phyloP scores from a whole-genome alignment of 306 rosid species.

The Pueraria montana region DNA sequence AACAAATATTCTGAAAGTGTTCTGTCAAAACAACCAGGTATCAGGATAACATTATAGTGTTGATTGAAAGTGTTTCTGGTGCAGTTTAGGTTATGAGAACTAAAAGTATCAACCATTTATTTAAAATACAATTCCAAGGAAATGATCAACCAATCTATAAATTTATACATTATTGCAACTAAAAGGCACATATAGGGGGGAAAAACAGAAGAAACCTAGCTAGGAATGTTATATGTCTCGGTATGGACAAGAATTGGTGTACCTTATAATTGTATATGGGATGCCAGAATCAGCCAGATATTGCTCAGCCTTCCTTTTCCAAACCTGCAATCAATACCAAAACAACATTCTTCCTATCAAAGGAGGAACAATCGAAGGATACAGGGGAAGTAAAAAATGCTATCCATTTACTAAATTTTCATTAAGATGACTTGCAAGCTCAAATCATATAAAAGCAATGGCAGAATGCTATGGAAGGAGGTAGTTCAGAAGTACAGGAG shows the following conservation, averaged over 20 bases:
- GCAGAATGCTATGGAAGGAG: constrained; percentile 17
- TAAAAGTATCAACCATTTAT: neutral
- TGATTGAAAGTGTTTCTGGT: neutral
- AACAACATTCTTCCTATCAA: neutral
- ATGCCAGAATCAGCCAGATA: constrained; percentile 85
- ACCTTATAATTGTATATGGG: constrained; percentile 92
- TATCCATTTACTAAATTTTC: constrained; percentile 10
- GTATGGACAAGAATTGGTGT: constrained; percentile 14
- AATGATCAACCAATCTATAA: too few species aligned
- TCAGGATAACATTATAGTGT: neutral
- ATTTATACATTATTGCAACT: too few species aligned
- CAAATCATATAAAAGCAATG: constrained; percentile 19
- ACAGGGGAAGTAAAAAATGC: neutral
- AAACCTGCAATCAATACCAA: constrained; percentile 61
- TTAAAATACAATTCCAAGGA: constrained; percentile 18
- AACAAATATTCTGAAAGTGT: neutral
- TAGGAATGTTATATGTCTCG: neutral
- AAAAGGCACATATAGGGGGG: too few species aligned
- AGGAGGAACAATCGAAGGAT: constrained; percentile 5
- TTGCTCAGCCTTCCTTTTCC: constrained; percentile 96
- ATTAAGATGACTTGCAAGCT: constrained; percentile 30
- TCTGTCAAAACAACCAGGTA: neutral
- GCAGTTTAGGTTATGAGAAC: neutral
- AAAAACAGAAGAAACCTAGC: neutral
- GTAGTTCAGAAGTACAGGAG: constrained; percentile 3